Base-by-base conservation (phyloP, 2,329 filamentous ascomycete species). In the Macrophomina pseudophaseolina region DNA sequence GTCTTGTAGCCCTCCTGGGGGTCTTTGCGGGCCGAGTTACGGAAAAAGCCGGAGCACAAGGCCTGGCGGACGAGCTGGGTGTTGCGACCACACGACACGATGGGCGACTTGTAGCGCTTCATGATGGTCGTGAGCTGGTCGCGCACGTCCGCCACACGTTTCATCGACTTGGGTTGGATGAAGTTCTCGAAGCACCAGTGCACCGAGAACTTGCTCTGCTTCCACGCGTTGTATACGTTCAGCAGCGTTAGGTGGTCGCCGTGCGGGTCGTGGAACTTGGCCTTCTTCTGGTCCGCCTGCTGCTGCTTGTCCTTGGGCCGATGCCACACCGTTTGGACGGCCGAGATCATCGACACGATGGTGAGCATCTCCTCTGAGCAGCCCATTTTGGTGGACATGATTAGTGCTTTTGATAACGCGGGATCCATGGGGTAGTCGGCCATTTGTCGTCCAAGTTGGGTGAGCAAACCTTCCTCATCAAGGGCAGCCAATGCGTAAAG, bases 171-270 rank as follows among this genome's bases (percentile, higher is more conserved):
- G 4, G 93, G 93, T 76, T 98, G 94, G 76, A 99, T 95, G 77
- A 97, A 99, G 79, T 99, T 97, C 75, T 99, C 96, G 71, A 93
- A 94, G 76, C 95, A 98, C 95, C 95, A 99, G 0, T 94, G 89
- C 66, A 89, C 92, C 59, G 89, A 91, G 80, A 88, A 97, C 6
- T 90, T 90, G 69, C 88, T 91, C 52, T 90, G 86, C 78, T 97
- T 97, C 95, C 95, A 99, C n/a, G 87, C 89, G 74, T 97, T 97
- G 82, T 97, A 99, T 0, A 99, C 94, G 72, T 99, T 99, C 51
- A 99, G 87, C 0, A 98, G 85, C 0, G 95, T 99, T 12, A 99
- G 84, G 74, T 99, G 95, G 75, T 99, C 95, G 63, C 95, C 95
- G 66, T 93, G 89, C 0, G 94, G 91, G 74, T 99, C 95, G 80